A percentile compares a stretch with the other conserved stretches of the same genome.
These are phyloP conservation scores for Parathielavia appendiculata DNA, from an alignment of 495 filamentous ascomycete species.

Conservation along the genomic window DNA sequence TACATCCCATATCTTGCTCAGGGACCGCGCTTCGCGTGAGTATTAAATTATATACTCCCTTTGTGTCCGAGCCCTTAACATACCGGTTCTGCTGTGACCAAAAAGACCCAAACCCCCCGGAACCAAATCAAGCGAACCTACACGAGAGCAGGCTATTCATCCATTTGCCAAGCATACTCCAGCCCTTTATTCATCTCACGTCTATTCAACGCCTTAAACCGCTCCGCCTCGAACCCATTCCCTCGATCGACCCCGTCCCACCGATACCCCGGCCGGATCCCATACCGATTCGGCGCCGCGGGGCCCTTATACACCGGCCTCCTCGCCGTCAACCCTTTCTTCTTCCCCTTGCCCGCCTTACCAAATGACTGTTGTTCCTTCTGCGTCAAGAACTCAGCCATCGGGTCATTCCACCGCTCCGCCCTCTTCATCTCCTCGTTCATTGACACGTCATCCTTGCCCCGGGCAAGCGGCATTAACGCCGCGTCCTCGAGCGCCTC, in stretches of 20 bases:
- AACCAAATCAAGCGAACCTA: not conserved
- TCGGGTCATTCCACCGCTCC: conserved; percentile 90
- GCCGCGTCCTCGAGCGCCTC: conserved; percentile 70
- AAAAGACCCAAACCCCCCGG: too few species aligned
- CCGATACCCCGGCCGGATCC: conserved; percentile 81
- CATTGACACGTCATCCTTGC: conserved; percentile 72
- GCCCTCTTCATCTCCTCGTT: conserved; percentile 74
- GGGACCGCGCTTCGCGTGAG: too few species aligned
- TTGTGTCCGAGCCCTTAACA: not conserved
- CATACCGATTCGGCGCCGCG: conserved; percentile 86
- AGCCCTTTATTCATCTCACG: conserved; percentile 66
- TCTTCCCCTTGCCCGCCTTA: conserved; percentile 36
- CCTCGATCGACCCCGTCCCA: conserved; percentile 98
- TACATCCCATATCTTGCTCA: too few species aligned
- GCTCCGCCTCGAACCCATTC: conserved; percentile 92
- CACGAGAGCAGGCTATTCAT: conserved; percentile 49
- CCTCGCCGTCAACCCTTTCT: conserved; percentile 49
- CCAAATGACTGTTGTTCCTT: too few species aligned
- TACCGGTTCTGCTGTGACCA: too few species aligned
- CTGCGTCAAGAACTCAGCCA: conserved; percentile 75
- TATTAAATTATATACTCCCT: not conserved
- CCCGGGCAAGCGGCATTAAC: conserved; percentile 72
- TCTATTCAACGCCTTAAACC: conserved; percentile 80
- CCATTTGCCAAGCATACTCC: conserved; percentile 95
- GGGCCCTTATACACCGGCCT: conserved; percentile 74